Conservation (phyloP, 495 filamentous ascomycete genomes). For the Astrothelium subdiscretum region DNA sequence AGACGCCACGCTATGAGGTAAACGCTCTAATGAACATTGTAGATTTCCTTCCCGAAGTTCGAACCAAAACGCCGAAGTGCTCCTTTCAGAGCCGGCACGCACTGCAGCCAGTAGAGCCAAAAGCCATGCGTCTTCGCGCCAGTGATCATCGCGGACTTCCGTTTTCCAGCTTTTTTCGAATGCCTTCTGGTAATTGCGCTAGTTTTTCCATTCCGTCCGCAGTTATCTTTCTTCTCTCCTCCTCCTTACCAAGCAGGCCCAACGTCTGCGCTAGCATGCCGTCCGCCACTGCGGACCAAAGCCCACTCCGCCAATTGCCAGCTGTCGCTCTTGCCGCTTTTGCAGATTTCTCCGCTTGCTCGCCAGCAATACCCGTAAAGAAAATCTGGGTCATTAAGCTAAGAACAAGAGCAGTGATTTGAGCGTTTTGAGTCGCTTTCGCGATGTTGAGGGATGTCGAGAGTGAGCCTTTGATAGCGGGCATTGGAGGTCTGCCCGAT, state of each 20-base stretch:
- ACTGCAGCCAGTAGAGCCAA: not conserved
- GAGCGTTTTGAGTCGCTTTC: slow-evolving; percentile 46
- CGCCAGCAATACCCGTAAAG: slow-evolving; percentile 74
- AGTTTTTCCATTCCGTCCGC: not conserved
- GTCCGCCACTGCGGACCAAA: slow-evolving; percentile 81
- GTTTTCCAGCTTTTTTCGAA: not conserved
- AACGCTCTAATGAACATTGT: too few relatives aligned
- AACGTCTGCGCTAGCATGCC: slow-evolving; percentile 66
- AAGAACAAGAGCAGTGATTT: slow-evolving; percentile 69
- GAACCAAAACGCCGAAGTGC: not conserved
- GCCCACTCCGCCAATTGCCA: slow-evolving; percentile 55
- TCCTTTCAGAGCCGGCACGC: not conserved
- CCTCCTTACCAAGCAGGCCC: slow-evolving; percentile 55
- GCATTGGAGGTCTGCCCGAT: slow-evolving; percentile 36
- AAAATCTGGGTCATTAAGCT: slow-evolving; percentile 77
- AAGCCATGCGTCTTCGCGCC: not conserved
- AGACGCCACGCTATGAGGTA: not conserved
- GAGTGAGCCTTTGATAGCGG: slow-evolving; percentile 67
- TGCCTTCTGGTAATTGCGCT: not conserved
- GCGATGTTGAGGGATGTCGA: slow-evolving; percentile 51
- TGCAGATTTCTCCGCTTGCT: slow-evolving; percentile 83
- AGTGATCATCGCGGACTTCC: not conserved
- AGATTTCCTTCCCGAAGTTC: too few relatives aligned
- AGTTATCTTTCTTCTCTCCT: slow-evolving; percentile 31
- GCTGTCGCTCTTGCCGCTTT: slow-evolving; percentile 64